These are phyloP conservation scores for Zygnema cylindricum DNA, from an alignment of 139 green algal genomes.

Conservation along the genomic window DNA sequence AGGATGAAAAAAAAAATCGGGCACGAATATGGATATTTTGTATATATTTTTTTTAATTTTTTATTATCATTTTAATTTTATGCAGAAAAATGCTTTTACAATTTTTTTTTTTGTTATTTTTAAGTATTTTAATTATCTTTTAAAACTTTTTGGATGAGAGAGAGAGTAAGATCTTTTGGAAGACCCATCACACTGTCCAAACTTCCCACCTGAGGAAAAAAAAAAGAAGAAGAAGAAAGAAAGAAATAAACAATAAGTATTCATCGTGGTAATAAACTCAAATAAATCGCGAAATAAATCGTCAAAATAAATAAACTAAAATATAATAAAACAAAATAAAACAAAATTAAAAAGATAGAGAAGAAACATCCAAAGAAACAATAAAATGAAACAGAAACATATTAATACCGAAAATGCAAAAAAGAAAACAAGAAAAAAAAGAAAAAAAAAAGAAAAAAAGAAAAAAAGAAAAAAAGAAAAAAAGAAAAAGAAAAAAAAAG, in stretches of 20 bases:
- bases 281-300: too few relatives aligned
- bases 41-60: too few relatives aligned
- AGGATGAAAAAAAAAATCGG: too few relatives aligned
- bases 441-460: neutral
- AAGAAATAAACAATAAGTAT: neutral
- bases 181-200: conserved; percentile 81
- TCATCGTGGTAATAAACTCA: too few relatives aligned
- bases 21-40: too few relatives aligned
- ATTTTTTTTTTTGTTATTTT: conserved; percentile 9
- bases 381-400: too few relatives aligned
- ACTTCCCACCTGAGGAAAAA: conserved; percentile 68
- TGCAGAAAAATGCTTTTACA: too few relatives aligned
- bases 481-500: neutral
- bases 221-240: neutral
- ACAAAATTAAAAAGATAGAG: too few relatives aligned
- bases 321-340: too few relatives aligned
- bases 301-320: too few relatives aligned
- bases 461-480: neutral
- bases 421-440: neutral
- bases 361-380: too few relatives aligned
- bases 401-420: neutral
- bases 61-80: too few relatives aligned
- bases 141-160: conserved; percentile 64
- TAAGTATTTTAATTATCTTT: neutral
- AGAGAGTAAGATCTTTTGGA: conserved; percentile 65